Evolutionary conservation across 202 grass and related monocot species (phyloP).

Genomic region (Sporobolus alterniflorus): DNA sequence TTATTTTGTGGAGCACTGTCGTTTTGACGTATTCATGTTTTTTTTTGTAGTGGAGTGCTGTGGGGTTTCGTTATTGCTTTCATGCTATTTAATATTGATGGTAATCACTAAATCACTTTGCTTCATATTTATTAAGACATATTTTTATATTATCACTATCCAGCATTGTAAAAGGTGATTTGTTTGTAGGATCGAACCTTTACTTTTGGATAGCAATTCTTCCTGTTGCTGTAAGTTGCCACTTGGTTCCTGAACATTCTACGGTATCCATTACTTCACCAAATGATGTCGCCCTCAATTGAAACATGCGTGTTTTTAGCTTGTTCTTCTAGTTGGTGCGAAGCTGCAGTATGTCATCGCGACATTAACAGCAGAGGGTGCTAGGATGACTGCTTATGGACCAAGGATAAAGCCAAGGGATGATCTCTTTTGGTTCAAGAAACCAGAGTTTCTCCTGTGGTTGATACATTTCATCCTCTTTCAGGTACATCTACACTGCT

Average conservation of each 20-base stretch:
- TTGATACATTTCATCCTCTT: conserved; percentile 98
- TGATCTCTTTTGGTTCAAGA: conserved; percentile 99
- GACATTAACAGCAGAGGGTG: conserved; percentile 84
- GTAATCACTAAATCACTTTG: conserved; percentile 37
- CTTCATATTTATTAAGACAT: background rate
- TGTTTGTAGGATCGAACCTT: conserved; percentile 87
- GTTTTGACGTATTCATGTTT: background rate
- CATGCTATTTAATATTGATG: conserved; percentile 93
- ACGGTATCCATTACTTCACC: background rate
- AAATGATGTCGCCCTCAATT: conserved; percentile 34
- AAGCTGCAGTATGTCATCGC: conserved; percentile 97
- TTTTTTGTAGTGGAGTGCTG: conserved; percentile 69
- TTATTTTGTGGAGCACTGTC: conserved; percentile 65
- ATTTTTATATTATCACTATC: conserved; percentile 29
- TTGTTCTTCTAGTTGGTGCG: conserved; percentile 94
- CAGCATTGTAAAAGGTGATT: conserved; percentile 4
- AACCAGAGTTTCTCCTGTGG: conserved; percentile 86
- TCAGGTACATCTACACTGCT: conserved; percentile 53
- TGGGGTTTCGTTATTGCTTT: conserved; percentile 98
- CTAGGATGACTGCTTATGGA: conserved; percentile 66
- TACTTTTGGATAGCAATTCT: conserved; percentile 99
- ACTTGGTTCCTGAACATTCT: background rate
- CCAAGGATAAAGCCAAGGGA: conserved; percentile 78
- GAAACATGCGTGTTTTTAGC: conserved; percentile 46
- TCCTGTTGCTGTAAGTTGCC: conserved; percentile 69